These are phyloP conservation scores for Primulina tabacum DNA, from an alignment of 257 asterid genomes.

Conservation along the genomic window DNA sequence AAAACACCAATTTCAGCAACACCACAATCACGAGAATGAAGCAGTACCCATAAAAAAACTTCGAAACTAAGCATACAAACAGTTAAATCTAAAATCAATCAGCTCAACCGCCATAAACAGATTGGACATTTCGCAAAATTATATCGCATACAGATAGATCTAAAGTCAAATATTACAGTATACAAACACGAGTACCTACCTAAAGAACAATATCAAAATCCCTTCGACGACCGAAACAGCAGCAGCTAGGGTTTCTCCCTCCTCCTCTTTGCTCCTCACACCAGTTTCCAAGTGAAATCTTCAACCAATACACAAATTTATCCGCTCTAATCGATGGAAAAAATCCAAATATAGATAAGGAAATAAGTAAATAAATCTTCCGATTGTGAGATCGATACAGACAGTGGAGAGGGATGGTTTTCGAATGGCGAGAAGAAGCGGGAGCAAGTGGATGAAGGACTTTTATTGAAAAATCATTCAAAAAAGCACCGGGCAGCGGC, in stretches of 20 bases:
- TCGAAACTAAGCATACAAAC: background rate
- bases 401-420: constrained; percentile 25
- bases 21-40: background rate
- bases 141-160: background rate
- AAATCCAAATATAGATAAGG: background rate
- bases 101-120: background rate
- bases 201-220: background rate
- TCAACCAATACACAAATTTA: background rate
- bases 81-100: background rate
- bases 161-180: background rate
- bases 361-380: background rate
- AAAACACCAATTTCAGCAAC: background rate
- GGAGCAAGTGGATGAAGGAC: constrained; percentile 33
- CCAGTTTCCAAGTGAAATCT: background rate
- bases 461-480: background rate
- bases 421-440: constrained; percentile 64
- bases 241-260: constrained; percentile 14
- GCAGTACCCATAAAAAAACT: background rate
- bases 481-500: constrained; percentile 35
- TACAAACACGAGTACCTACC: background rate
- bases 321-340: background rate
- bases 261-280: background rate
- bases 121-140: background rate
- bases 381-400: constrained; percentile 3
- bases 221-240: background rate